Conservation (phyloP, 441 rosid genomes). For the Populus hybrid region DNA sequence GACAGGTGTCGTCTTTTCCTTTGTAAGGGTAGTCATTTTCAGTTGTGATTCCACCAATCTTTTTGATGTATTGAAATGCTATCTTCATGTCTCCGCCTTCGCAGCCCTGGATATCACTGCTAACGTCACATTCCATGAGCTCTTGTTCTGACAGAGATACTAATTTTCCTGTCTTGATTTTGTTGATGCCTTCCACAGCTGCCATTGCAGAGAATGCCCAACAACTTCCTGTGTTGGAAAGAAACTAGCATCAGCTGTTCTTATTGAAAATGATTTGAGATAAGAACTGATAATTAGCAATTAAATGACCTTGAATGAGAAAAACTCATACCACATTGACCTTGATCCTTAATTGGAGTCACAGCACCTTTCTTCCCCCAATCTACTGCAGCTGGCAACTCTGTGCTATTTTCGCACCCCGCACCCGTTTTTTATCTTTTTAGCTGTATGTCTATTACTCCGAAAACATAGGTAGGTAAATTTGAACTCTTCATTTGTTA, state of each 20-base stretch:
- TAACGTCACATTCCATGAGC: slow-evolving; percentile 67
- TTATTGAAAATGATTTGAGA: background rate
- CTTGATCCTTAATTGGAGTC: slow-evolving; percentile 69
- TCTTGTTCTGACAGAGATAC: slow-evolving; percentile 73
- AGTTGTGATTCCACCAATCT: slow-evolving; percentile 52
- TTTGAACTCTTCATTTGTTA: slow-evolving; percentile 72
- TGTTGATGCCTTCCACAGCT: slow-evolving; percentile 74
- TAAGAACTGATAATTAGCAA: background rate
- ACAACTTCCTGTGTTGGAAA: slow-evolving; percentile 56
- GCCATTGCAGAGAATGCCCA: slow-evolving; percentile 93
- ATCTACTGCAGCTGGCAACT: slow-evolving; percentile 45
- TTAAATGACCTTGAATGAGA: background rate
- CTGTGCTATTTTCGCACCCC: background rate
- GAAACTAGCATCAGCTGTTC: background rate
- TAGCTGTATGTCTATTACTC: background rate
- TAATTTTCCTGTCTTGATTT: slow-evolving; percentile 57
- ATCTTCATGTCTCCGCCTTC: slow-evolving; percentile 67
- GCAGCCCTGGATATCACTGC: slow-evolving; percentile 47
- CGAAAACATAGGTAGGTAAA: slow-evolving; percentile 42
- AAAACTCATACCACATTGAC: slow-evolving; percentile 57
- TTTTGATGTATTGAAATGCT: slow-evolving; percentile 50
- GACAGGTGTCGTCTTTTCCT: slow-evolving; percentile 42
- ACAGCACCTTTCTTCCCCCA: slow-evolving; percentile 77
- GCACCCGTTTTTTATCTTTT: background rate
- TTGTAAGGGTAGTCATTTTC: slow-evolving; percentile 54